phyloP scores from a whole-genome alignment of 2,329 filamentous ascomycete genomes.

The Alternaria rosae region DNA sequence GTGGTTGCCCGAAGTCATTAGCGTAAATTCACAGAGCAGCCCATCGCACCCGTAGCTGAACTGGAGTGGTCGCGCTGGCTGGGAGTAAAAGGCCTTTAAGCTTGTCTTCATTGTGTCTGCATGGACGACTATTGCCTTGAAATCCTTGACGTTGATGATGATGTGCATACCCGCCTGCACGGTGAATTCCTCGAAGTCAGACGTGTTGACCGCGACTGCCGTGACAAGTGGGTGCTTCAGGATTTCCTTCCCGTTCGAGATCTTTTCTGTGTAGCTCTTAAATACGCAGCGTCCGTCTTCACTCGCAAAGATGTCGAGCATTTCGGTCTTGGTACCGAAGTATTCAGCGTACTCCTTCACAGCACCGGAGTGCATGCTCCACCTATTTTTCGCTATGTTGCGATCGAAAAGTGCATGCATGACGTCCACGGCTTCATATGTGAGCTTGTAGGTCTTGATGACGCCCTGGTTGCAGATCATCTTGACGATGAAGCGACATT shows the following conservation, averaged over 20 bases:
- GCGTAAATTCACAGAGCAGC: conserved; percentile 76
- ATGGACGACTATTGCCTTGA: conserved; percentile 79
- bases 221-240: conserved; percentile 83
- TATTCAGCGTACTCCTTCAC: conserved; percentile 80
- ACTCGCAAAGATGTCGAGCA: conserved; percentile 75
- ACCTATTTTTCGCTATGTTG: conserved; percentile 70
- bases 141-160: conserved; percentile 83
- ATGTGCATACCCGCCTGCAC: conserved; percentile 80
- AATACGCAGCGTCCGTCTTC: conserved; percentile 75
- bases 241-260: conserved; percentile 74
- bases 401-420: conserved; percentile 79
- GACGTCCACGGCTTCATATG: conserved; percentile 76
- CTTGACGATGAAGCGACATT: conserved; percentile 77
- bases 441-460: conserved; percentile 77
- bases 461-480: conserved; percentile 79
- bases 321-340: conserved; percentile 80
- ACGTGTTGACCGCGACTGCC: conserved; percentile 76
- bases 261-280: conserved; percentile 83
- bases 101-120: conserved; percentile 73
- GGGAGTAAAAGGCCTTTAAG: conserved; percentile 73
- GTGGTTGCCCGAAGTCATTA: conserved; percentile 80
- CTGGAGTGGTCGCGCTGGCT: conserved; percentile 74
- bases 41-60: conserved; percentile 74
- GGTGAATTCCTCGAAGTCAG: conserved; percentile 78
- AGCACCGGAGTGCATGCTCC: conserved; percentile 75